Evolutionary conservation across 352 stramenopile genomes (phyloP), one percentile per base, ranked within the genome.

Genomic region (Thalassiosira sp.): DNA sequence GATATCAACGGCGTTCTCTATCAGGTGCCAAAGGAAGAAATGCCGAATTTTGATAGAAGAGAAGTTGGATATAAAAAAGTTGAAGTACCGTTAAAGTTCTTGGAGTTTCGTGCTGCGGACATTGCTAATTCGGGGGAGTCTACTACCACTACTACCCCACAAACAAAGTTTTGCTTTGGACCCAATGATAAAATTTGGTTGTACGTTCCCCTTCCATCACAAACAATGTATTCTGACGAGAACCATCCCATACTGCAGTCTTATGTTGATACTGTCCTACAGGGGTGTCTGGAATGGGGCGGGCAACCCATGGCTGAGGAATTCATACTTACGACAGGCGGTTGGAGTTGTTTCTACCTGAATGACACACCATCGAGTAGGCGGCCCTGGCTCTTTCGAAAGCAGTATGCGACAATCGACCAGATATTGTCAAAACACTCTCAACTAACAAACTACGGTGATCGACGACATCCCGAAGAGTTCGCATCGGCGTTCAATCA

Each of bases 241-340:
- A 79, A 84, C 61, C 75, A 87, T 52, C 82, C 82, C 0, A 37
- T 88, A 15, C 54, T 88, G 3, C 84, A 88, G 73, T 85, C 76
- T 16, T 90, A 90, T 51, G 84, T 90, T 16, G 84, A 90, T 54
- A 90, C 80, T 5, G 80, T 90, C 18, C 56, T 90, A 15, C 84
- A 88, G 35, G 84, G 84, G 10, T 90, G 84, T 66, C 45, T 90
- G 3, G 79, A 90, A 72, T 89, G 83, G 83, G 83, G 83, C 27
- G 83, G 83, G 8, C 60, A 79, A 40, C 8, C 1, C 2, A 85
- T 89, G 79, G 83, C 76, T 10, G 67, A 83, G 42, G 5, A 79
- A 58, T 89, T 89, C 52, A 63, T 89, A 5, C 10, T 74, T 7
- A 86, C 68, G 8, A 89, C 83, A 0, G 76, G 63, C 15, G 69